Base-by-base conservation (phyloP, 352 stramenopile genomes). In the Globisporangium splendens region DNA sequence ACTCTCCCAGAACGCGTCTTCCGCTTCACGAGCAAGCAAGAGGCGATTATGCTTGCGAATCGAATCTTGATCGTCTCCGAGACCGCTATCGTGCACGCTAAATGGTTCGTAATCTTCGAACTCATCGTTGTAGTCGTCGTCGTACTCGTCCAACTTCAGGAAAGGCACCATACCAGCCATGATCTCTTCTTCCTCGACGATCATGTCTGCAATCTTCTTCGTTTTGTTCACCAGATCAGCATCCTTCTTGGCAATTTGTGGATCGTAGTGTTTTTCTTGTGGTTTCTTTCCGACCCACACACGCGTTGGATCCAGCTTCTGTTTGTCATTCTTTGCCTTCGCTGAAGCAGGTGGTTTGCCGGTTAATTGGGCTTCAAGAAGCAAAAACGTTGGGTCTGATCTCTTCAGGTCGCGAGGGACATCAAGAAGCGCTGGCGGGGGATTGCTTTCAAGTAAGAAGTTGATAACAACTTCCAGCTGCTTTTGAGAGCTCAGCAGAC, bases 41-140 rank as follows among this genome's bases (percentile, higher is more conserved):
- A 68, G 59, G 2, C 77, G 73, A 60, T 89, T 89, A 33, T 80
- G 60, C 44, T 78, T 69, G 6, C 75, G 73, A 52, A 89, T 77
- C 5, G 66, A 66, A 18, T 88, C 79, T 48, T 73, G 70, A 42
- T 86, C 71, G 46, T 86, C 77, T 11, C 49, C 50, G 42, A 61
- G 77, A 0, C 73, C 73, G 14, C 66, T 59, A 44, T 86, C 79
- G 12, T 74, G 62, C 28, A 87, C 64, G 49, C 75, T 68, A 46
- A 89, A 86, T 18, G 77, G 77, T 47, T 86, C 79, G 50, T 90
- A 91, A 55, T 94, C 84, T 20, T 90, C 84, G 50, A 89, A 88
- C 59, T 94, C 85, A 56, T 94, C 85, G 55, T 91, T 91, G 69
- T 91, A 94, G 55, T 94, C 85, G 62, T 93, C 85, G 54, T 94